A percentile compares a stretch with the other conserved stretches of the same genome.
These are phyloP conservation scores for Tolypocladium amazonense DNA, from an alignment of 2,329 filamentous ascomycete species.

Conservation along the genomic window DNA sequence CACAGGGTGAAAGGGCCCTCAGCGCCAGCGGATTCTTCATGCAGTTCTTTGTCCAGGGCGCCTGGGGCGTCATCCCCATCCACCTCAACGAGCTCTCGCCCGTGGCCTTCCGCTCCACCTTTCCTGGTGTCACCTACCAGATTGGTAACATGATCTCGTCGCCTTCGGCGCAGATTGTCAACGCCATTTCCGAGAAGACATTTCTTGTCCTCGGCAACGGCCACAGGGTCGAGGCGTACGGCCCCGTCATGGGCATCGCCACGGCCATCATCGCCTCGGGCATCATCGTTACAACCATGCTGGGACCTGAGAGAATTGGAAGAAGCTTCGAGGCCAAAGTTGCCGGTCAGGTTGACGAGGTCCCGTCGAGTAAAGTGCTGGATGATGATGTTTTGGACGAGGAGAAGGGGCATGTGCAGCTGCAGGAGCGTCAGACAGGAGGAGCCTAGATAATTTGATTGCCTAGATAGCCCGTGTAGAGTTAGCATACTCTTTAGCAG, in stretches of 20 bases:
- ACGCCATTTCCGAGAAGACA: slow-evolving; percentile 56
- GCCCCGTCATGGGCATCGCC: slow-evolving; percentile 63
- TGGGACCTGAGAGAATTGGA: slow-evolving; percentile 67
- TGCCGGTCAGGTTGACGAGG: slow-evolving; percentile 20
- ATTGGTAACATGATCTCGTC: slow-evolving; percentile 66
- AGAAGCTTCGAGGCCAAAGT: slow-evolving; percentile 54
- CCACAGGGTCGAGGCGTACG: slow-evolving; percentile 55
- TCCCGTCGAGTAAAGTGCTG: slow-evolving; percentile 14
- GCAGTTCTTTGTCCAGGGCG: slow-evolving; percentile 57
- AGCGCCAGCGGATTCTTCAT: slow-evolving; percentile 58
- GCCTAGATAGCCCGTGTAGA: not conserved
- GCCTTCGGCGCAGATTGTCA: slow-evolving; percentile 66
- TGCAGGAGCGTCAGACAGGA: slow-evolving; percentile 1
- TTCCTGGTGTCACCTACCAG: slow-evolving; percentile 64
- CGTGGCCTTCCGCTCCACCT: slow-evolving; percentile 57
- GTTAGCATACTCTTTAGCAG: not conserved
- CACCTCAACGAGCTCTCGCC: slow-evolving; percentile 67
- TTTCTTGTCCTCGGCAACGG: slow-evolving; percentile 45
- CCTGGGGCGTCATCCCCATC: slow-evolving; percentile 60
- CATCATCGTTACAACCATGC: slow-evolving; percentile 54
- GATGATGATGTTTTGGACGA: slow-evolving; percentile 15
- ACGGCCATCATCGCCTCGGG: slow-evolving; percentile 67
- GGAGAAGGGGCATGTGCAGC: slow-evolving; percentile 15
- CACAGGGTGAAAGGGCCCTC: slow-evolving; percentile 45
- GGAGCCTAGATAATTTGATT: too few species aligned